A percentile compares a stretch with the other conserved stretches of the same genome.
Evolutionary conservation across 768 basidiomycete species (phyloP).

Genomic region (Tricholoma bakamatsutake): DNA sequence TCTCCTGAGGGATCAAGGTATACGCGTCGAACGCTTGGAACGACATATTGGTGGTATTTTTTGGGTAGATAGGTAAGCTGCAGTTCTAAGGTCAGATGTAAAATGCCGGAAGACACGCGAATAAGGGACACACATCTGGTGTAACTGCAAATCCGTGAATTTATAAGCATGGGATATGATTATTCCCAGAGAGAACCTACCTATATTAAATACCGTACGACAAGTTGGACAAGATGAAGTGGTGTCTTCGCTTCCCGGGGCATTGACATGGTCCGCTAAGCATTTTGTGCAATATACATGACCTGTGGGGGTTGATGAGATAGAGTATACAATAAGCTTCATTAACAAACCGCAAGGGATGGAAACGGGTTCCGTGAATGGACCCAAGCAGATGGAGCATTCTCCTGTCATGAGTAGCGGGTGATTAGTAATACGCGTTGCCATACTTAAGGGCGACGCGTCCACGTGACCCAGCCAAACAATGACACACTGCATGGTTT

Average conservation of each 20-base stretch:
- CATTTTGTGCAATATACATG: conserved; percentile 61
- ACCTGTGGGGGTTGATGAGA: conserved; percentile 29
- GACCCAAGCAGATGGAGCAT: conserved; percentile 55
- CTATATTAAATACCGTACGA: conserved; percentile 45
- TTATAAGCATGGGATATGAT: background rate
- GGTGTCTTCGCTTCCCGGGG: conserved; percentile 24
- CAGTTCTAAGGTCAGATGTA: background rate
- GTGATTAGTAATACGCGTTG: background rate
- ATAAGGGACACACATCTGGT: conserved; percentile 29
- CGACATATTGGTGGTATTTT: conserved; percentile 43
- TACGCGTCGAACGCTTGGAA: conserved; percentile 43
- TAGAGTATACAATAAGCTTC: background rate
- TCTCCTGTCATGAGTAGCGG: conserved; percentile 20
- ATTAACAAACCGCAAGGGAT: conserved; percentile 56
- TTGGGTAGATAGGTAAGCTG: conserved; percentile 34
- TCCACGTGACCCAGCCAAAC: background rate
- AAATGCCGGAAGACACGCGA: background rate
- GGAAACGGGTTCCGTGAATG: conserved; percentile 47
- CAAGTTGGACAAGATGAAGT: conserved; percentile 56
- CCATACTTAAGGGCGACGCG: background rate
- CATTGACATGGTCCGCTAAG: conserved; percentile 37
- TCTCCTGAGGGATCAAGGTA: conserved; percentile 33
- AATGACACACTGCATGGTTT: background rate
- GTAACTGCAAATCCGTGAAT: conserved; percentile 25
- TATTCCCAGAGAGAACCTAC: conserved; percentile 26